Evolutionary conservation across 768 basidiomycete species (phyloP).

Genomic region (Agrocybe pediades): DNA sequence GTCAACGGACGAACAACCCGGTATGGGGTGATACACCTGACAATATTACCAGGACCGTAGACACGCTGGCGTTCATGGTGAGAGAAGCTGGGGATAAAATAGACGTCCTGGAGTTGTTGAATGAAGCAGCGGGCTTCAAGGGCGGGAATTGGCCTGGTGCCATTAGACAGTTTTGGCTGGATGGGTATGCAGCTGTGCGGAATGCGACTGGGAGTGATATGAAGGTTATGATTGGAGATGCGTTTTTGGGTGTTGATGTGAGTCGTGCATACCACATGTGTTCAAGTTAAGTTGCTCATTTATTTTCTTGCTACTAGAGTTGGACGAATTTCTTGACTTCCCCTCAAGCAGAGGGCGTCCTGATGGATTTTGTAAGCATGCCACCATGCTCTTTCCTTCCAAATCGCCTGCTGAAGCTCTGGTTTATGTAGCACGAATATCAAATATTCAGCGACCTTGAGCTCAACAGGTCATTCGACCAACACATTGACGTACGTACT

Average conservation of each 20-base stretch:
- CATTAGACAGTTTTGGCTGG: constrained; percentile 56
- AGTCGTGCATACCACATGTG: constrained; percentile 1
- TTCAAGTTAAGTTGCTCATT: constrained; percentile 3
- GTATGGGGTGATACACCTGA: constrained; percentile 56
- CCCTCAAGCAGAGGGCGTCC: constrained; percentile 53
- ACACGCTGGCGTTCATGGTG: constrained; percentile 57
- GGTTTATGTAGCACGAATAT: constrained; percentile 58
- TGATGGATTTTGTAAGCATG: constrained; percentile 64
- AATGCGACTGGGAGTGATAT: constrained; percentile 45
- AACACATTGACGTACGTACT: constrained; percentile 56
- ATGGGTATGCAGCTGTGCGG: constrained; percentile 62
- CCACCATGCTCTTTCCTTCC: neutral
- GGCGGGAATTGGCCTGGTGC: constrained; percentile 40
- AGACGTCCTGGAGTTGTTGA: constrained; percentile 68
- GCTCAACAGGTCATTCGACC: constrained; percentile 51
- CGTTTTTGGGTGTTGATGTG: constrained; percentile 62
- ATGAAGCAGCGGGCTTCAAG: constrained; percentile 65
- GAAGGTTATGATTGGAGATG: constrained; percentile 74
- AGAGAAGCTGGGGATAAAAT: constrained; percentile 56
- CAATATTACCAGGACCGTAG: constrained; percentile 55
- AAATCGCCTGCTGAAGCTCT: neutral
- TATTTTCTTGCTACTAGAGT: constrained; percentile 32
- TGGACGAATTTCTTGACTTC: constrained; percentile 63
- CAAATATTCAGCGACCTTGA: constrained; percentile 69
- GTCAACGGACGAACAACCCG: constrained; percentile 57